These are phyloP conservation scores for Vickermania ingenoplastis DNA, from an alignment of 208 protist species.

Conservation along the genomic window DNA sequence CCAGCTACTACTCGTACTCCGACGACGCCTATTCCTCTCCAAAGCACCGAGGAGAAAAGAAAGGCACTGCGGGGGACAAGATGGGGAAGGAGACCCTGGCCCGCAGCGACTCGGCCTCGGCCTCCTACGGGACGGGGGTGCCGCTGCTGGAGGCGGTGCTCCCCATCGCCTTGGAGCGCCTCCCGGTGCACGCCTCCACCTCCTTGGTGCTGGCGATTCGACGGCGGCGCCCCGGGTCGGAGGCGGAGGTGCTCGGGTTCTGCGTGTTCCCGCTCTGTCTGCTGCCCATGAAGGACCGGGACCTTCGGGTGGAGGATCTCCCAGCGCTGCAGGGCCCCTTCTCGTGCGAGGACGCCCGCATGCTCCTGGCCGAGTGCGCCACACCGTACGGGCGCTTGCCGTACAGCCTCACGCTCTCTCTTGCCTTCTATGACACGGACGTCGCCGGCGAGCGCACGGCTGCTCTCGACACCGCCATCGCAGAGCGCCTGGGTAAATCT, in stretches of 20 bases:
- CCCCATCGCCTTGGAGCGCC: constrained; percentile 50
- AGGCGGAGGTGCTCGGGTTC: constrained; percentile 54
- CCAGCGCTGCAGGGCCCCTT: constrained; percentile 76
- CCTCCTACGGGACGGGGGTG: not conserved
- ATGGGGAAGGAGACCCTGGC: not conserved
- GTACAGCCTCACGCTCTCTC: constrained; percentile 55
- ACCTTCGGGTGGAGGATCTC: constrained; percentile 74
- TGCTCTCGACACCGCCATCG: constrained; percentile 1
- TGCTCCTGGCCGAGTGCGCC: constrained; percentile 68
- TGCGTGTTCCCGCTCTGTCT: constrained; percentile 83
- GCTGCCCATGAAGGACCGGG: constrained; percentile 78
- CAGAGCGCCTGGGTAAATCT: not conserved
- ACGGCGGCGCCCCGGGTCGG: constrained; percentile 30
- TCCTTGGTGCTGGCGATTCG: constrained; percentile 74
- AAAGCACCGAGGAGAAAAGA: not conserved
- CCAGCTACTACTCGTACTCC: constrained; percentile 1
- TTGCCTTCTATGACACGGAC: constrained; percentile 68
- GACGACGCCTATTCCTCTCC: too few species aligned
- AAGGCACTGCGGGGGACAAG: not conserved
- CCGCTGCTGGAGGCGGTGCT: constrained; percentile 41
- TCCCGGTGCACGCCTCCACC: constrained; percentile 75
- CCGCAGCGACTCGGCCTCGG: constrained; percentile 3
- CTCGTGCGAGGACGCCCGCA: constrained; percentile 74
- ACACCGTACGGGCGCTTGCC: constrained; percentile 76
- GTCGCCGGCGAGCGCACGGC: constrained; percentile 1